Conservation (phyloP, 225 moss, liverwort and hornwort genomes). For the Polytrichum commune region DNA sequence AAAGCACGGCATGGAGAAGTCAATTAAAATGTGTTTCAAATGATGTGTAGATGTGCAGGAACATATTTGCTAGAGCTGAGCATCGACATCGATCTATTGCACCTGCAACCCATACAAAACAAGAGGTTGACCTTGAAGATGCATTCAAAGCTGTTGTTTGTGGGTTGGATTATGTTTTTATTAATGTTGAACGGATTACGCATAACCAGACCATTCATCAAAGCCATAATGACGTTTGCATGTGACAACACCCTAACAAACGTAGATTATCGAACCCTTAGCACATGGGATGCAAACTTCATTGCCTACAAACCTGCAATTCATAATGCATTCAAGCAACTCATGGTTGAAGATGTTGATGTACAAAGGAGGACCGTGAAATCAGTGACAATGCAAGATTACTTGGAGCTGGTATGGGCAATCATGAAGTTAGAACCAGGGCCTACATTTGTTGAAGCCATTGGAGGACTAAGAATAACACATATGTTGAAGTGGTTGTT, state of each 20-base stretch:
- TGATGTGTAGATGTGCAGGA: not conserved
- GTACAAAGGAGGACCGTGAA: not conserved
- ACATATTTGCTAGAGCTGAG: not conserved
- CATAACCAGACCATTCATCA: not conserved
- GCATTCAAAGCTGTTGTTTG: no score
- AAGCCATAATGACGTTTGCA: no score
- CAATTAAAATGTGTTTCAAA: no score
- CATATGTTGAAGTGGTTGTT: not conserved
- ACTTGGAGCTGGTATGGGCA: not conserved
- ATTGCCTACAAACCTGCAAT: no score
- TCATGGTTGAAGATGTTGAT: not conserved
- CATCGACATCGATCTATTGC: not conserved
- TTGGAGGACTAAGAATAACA: not conserved
- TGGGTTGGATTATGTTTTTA: not conserved
- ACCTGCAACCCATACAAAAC: no score
- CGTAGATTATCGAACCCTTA: no score
- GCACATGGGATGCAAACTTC: no score
- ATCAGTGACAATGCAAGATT: not conserved
- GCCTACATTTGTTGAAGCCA: not conserved
- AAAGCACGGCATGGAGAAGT: not conserved
- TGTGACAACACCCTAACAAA: no score
- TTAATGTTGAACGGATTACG: not conserved
- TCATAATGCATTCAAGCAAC: no score
- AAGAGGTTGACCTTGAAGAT: no score
- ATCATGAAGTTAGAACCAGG: not conserved